Conservation (phyloP, 148 eudicot species). For the Heliamphora exappendiculata region DNA sequence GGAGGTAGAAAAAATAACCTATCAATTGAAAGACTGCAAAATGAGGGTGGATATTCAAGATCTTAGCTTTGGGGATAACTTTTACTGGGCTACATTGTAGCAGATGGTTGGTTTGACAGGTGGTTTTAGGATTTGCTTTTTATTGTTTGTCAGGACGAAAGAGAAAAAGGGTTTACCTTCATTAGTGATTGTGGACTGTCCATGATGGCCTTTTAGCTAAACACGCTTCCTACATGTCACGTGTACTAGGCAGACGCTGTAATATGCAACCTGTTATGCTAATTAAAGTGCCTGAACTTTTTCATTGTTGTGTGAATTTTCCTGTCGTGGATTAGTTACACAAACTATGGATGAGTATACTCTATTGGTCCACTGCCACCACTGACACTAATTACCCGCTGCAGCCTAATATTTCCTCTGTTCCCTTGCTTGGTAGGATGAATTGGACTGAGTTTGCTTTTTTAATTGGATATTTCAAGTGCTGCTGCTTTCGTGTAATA, state of each 20-base stretch:
- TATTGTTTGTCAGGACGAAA: not conserved
- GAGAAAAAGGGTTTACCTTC: not conserved
- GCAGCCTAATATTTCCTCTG: not conserved
- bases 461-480: not conserved
- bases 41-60: conserved; percentile 1
- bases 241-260: not conserved
- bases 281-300: not conserved
- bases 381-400: not conserved
- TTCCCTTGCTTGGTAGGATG: not conserved
- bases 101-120: not conserved
- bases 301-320: not conserved
- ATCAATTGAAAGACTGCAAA: not conserved
- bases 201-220: not conserved
- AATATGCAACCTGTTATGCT: not conserved
- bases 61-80: not conserved
- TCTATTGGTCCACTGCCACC: not conserved
- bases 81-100: not conserved
- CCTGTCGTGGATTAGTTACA: not conserved
- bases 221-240: not conserved
- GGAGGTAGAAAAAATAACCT: not conserved
- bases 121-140: not conserved
- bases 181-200: not conserved
- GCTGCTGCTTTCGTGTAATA: not conserved
- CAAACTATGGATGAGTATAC: not conserved
- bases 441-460: not conserved